A percentile compares a stretch with the other conserved stretches of the same genome.
phyloP scores from a whole-genome alignment of 768 basidiomycete species.

The Lentinula lateritia region DNA sequence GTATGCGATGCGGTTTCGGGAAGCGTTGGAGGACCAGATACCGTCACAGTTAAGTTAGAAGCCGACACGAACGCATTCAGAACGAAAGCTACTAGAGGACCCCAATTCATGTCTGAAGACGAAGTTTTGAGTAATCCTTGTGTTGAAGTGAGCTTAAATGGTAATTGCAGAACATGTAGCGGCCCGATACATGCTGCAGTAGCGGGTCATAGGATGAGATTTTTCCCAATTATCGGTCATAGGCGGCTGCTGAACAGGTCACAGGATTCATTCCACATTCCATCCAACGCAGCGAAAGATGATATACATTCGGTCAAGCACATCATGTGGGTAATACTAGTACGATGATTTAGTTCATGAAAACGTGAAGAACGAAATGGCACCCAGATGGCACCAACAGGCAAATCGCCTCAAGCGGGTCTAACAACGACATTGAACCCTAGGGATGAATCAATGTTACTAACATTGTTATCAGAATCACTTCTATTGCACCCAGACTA shows the following conservation, averaged over 20 bases:
- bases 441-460: neutral
- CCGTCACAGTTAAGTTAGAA: conserved; percentile 18
- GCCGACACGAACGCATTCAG: neutral
- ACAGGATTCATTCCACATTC: too few relatives aligned
- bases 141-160: neutral
- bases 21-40: conserved; percentile 35
- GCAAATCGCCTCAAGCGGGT: too few relatives aligned
- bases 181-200: neutral
- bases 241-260: neutral
- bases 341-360: too few relatives aligned
- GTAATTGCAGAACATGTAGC: neutral
- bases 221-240: neutral
- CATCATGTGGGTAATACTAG: neutral
- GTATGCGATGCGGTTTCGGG: conserved; percentile 37
- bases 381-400: too few relatives aligned
- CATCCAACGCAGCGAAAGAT: too few relatives aligned
- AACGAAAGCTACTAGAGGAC: neutral
- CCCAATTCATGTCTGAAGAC: neutral
- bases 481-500: neutral
- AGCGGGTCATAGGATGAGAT: neutral
- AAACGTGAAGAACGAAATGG: too few relatives aligned
- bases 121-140: neutral
- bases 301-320: neutral
- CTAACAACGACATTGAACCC: too few relatives aligned
- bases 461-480: neutral